phyloP scores from a whole-genome alignment of 73 alveolate species.

The Symbiodinium natans region DNA sequence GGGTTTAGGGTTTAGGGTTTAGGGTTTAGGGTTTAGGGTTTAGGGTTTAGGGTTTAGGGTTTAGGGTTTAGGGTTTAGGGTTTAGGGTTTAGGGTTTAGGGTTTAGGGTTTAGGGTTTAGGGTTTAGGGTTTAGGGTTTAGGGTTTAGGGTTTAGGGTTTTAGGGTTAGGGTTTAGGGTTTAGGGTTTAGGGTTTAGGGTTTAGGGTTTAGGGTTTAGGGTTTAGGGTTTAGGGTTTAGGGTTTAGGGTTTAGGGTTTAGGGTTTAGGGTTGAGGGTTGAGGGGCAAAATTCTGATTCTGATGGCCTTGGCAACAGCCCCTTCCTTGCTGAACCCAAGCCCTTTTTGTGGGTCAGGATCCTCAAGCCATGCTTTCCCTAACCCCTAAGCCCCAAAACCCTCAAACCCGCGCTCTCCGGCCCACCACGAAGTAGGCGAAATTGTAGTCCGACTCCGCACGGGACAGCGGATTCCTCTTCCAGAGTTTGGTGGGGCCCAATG shows the following conservation, averaged over 20 bases:
- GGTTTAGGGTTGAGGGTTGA: no score
- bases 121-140: no score
- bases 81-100: no score
- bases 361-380: not conserved
- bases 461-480: not conserved
- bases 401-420: not conserved
- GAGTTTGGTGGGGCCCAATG: not conserved
- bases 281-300: not conserved
- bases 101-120: no score
- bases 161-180: not conserved
- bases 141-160: no score
- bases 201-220: not conserved
- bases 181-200: not conserved
- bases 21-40: no score
- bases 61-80: no score
- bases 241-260: not conserved
- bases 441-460: conserved; percentile 1
- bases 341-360: not conserved
- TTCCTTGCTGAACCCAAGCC: not conserved
- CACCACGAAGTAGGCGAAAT: not conserved
- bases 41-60: no score
- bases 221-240: not conserved
- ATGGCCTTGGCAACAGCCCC: not conserved
- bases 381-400: not conserved
- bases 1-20: no score